Conservation (phyloP, 2,329 filamentous ascomycete species). For the Teratosphaeria destructans region DNA sequence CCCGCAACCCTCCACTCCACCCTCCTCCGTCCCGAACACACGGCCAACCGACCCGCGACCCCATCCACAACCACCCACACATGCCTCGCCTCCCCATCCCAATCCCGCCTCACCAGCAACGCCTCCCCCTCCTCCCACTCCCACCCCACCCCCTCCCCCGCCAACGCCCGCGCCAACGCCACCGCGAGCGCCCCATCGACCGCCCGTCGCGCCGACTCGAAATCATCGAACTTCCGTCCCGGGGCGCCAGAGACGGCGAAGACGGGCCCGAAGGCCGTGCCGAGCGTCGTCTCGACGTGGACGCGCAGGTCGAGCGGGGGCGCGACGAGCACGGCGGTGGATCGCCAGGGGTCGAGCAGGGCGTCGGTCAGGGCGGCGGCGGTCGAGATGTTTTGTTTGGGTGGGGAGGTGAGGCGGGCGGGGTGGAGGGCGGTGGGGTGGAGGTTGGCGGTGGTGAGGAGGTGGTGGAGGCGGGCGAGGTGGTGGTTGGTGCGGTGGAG, state of each 20-base stretch:
- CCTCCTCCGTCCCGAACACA: conserved; percentile 6
- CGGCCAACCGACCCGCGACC: conserved; percentile 1
- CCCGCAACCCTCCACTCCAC: conserved; percentile 2
- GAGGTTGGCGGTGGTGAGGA: conserved; percentile 15
- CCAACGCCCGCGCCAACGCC: conserved; percentile 5
- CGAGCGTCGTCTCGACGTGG: conserved; percentile 19
- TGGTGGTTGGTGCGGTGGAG: conserved; percentile 28
- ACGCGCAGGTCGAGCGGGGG: not conserved
- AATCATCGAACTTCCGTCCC: conserved; percentile 2
- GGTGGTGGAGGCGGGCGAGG: conserved; percentile 10
- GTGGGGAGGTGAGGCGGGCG: conserved; percentile 7
- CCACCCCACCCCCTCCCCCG: conserved; percentile 11
- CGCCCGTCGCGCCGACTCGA: conserved; percentile 4
- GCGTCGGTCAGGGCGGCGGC: conserved; percentile 9
- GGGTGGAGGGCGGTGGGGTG: not conserved
- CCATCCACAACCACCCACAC: conserved; percentile 9
- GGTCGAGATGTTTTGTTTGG: conserved; percentile 1
- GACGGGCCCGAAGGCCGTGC: conserved; percentile 19
- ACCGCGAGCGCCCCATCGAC: conserved; percentile 8
- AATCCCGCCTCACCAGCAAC: conserved; percentile 6
- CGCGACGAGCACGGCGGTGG: conserved; percentile 1
- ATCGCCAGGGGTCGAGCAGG: conserved; percentile 7
- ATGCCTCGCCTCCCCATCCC: not conserved
- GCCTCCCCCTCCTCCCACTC: conserved; percentile 13
- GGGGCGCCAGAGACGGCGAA: conserved; percentile 3